Evolutionary conservation across 2,329 filamentous ascomycete genomes (phyloP), one percentile per base, ranked within the genome.

Genomic region (Huntiella decipiens): DNA sequence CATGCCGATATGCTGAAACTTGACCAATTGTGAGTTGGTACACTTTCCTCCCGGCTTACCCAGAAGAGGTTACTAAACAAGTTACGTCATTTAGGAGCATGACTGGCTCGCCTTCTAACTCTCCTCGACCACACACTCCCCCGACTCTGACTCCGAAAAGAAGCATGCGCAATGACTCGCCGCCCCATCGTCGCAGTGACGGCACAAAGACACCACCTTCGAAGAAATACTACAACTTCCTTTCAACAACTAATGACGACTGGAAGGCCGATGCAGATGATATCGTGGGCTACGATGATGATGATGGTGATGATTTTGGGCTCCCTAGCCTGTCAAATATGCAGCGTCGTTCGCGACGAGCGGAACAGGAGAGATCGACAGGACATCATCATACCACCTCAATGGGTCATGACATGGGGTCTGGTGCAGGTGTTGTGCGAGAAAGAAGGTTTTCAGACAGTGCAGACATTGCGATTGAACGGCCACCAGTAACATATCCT

Each of bases 1-100:
- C 91, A 98, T 62, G 84, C 88, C 22, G 87, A 96, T 63, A 84
- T 94, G 58, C 70, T 95, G 55, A 93, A 88, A 62, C 81, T 88
- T 57, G 83, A 85, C 57, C 74, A 77, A 22, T 56, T 88, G 84
- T 91, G 71, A 38, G 47, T 38, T 10, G 19, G 15, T n/a, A 37
- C 39, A 36, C 10, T 37, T 19, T 31, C 17, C 31, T 43, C 35
- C n/a, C 16, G 6, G 16, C 32, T 13, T 41, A 12, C 16, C 15
- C 16, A 13, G 31, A 22, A 4, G 31, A 33, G 17, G 36, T 35
- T 19, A 42, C 45, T 38, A 28, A 43, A 40, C 31, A 48, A 38
- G 15, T 17, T 51, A 17, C 38, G 28, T 39, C 41, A 44, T 17
- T 4, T 12, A 43, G 40, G 40, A 43, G 17, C 15, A 42, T 42